Conservation (phyloP, 441 rosid species). For the Gossypium davidsonii region DNA sequence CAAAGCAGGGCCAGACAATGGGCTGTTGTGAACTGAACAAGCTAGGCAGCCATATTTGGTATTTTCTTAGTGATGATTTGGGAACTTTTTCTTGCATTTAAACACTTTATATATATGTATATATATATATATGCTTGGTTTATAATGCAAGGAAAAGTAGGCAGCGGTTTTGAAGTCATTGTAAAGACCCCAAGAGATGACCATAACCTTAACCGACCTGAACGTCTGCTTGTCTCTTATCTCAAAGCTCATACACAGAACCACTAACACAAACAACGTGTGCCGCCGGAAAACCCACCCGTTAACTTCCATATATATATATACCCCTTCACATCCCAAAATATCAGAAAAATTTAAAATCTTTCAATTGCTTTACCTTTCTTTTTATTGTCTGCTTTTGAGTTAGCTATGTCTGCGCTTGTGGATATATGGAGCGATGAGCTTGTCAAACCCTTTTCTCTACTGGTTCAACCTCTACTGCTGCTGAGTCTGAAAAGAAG, state of each 20-base stretch:
- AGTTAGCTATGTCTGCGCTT: conserved; percentile 34
- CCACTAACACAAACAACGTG: not conserved
- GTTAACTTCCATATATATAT: not conserved
- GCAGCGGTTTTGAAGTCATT: too few species aligned
- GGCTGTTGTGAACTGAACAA: too few species aligned
- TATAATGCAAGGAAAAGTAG: too few species aligned
- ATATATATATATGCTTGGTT: too few species aligned
- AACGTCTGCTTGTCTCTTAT: not conserved
- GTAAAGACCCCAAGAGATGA: too few species aligned
- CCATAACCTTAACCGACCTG: too few species aligned
- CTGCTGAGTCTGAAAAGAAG: conserved; percentile 10
- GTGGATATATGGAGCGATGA: conserved; percentile 46
- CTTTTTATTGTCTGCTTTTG: not conserved
- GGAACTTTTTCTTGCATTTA: too few species aligned
- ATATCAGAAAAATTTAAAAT: not conserved
- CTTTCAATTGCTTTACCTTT: not conserved
- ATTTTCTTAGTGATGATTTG: too few species aligned
- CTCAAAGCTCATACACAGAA: not conserved
- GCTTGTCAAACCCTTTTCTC: conserved; percentile 22
- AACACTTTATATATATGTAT: too few species aligned
- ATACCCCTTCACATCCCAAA: not conserved
- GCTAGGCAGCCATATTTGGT: too few species aligned
- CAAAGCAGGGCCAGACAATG: too few species aligned
- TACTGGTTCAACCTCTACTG: conserved; percentile 19
- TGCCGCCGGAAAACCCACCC: not conserved